Base-by-base conservation (phyloP, 2,329 filamentous ascomycete genomes). In the Fusarium fracticaudum region DNA sequence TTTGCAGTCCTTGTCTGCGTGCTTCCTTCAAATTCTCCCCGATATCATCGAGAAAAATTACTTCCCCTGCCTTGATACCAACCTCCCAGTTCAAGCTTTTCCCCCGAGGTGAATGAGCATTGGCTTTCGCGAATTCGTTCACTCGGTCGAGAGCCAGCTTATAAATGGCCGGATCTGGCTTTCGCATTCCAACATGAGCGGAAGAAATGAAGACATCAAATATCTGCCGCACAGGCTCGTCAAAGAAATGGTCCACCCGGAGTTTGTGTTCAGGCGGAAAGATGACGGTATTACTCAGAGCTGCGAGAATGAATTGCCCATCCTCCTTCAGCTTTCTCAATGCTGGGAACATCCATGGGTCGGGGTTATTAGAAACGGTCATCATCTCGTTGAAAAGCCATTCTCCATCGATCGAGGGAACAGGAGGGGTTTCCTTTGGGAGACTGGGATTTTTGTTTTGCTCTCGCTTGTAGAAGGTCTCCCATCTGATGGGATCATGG, bases 341-440 rank as follows among this genome's bases (percentile, higher is more conserved):
- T 4, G 95, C 95, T 1, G 95, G 95, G 73, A 90, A 94, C 92
- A 98, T 96, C 86, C 93, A 93, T 8, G 94, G 94, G 80, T 99
- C 96, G 2, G 93, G 91, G 3, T 85, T 83, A 11, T 90, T 87
- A 17, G 93, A 91, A 18, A 88, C 84, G 9, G 86, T 84, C 94
- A 98, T 98, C 95, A 98, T 98, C 78, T 92, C 89, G 88, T 94
- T 93, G 85, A 98, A 98, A 35, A 99, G 86, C 83, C 85, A 90
- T 80, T 94, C 91, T 20, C 90, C 93, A 78, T 98, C 92, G 51
- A 98, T 87, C 5, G 86, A 82, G 0, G 96, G 96, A 1, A 95
- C 80, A 0, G 91, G 87, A 4, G 94, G 93, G 1, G 87, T 77
- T 22, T 83, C 76, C 24, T 69, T 78, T 29, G 82, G 82, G 18